Conservation (phyloP, 345 rosid genomes). For the Hypericum androsaemum region DNA sequence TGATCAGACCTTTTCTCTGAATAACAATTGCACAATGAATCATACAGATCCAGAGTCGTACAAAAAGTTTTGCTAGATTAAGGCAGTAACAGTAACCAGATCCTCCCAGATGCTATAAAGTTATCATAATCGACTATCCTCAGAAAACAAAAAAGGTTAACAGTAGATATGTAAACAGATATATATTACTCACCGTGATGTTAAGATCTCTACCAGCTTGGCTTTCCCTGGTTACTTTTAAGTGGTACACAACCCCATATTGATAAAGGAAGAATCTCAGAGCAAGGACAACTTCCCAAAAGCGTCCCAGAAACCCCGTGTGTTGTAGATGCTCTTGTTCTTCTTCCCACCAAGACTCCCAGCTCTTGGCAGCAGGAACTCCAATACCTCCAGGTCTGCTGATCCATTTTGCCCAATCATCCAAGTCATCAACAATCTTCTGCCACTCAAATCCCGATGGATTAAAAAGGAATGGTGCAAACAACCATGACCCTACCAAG, state of each 20-base stretch:
- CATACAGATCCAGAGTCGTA: no score
- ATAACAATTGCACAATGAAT: no score
- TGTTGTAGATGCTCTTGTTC: conserved; percentile 83
- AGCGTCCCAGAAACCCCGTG: conserved; percentile 59
- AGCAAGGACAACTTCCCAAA: conserved; percentile 69
- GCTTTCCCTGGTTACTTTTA: conserved; percentile 46
- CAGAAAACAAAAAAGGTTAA: no score
- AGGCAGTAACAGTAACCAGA: no score
- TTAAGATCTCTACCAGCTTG: conserved; percentile 48
- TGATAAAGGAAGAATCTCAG: conserved; percentile 74
- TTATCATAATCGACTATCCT: no score
- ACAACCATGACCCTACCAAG: conserved; percentile 73
- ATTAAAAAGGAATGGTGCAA: conserved; percentile 82
- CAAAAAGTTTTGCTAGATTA: no score
- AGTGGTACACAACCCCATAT: conserved; percentile 81
- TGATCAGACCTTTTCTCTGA: no score
- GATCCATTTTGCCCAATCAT: conserved; percentile 94
- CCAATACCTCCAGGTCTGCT: conserved; percentile 89
- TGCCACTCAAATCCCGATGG: conserved; percentile 99
- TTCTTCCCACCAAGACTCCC: conserved; percentile 99
- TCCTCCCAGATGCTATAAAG: no score
- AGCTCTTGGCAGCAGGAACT: conserved; percentile 84
- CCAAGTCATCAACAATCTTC: conserved; percentile 96
- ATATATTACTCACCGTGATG: conserved; percentile 54
- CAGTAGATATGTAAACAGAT: no score